Evolutionary conservation across 1,284 basidiomycete genomes (phyloP).

Genomic region (Ustilago vetiveriae): DNA sequence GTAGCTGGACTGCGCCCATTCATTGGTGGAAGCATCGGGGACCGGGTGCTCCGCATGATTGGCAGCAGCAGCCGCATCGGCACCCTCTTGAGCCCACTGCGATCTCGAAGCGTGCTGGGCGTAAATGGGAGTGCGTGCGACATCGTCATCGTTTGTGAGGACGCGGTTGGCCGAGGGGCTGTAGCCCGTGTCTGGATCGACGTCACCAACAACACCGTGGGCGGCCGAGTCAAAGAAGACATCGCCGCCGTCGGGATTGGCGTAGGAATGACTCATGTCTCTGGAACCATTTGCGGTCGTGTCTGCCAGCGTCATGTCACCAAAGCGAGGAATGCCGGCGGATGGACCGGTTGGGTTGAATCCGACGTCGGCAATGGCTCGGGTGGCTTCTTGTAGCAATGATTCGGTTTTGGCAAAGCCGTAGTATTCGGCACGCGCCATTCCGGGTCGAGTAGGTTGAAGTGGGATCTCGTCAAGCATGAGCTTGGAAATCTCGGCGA

Average conservation of each 20-base stretch:
- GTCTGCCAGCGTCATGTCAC: conserved; percentile 26
- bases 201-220: conserved; percentile 12
- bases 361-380: conserved; percentile 55
- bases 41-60: conserved; percentile 4
- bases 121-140: conserved; percentile 44
- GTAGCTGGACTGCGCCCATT: conserved; percentile 37
- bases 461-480: conserved; percentile 84
- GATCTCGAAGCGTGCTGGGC: conserved; percentile 41
- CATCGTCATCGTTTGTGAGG: conserved; percentile 26
- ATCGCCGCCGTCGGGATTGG: conserved; percentile 9
- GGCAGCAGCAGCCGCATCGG: conserved; percentile 3
- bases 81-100: conserved; percentile 30
- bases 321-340: conserved; percentile 35
- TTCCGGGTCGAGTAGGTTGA: conserved; percentile 80
- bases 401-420: conserved; percentile 58
- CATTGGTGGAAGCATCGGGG: conserved; percentile 24
- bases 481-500: conserved; percentile 82
- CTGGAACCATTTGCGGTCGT: conserved; percentile 26
- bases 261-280: conserved; percentile 24
- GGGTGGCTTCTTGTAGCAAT: conserved; percentile 54
- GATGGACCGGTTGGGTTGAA: conserved; percentile 49
- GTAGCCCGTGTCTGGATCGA: conserved; percentile 28
- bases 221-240: conserved; percentile 12
- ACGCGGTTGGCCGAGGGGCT: conserved; percentile 14
- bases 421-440: conserved; percentile 78